phyloP scores from a whole-genome alignment of 2,329 filamentous ascomycete genomes.

The Trichoderma sp. region DNA sequence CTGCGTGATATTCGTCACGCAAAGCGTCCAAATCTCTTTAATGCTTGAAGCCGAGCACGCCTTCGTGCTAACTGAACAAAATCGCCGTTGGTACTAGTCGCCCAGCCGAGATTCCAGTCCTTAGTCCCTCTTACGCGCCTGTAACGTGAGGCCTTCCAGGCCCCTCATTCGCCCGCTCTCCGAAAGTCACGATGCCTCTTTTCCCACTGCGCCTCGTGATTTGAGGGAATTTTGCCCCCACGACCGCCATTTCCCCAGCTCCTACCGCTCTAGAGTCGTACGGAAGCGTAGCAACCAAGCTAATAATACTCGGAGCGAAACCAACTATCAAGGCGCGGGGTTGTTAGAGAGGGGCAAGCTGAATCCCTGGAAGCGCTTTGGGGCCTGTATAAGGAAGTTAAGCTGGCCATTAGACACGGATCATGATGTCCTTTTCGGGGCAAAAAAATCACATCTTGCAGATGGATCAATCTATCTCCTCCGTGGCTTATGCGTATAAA shows the following conservation, averaged over 20 bases:
- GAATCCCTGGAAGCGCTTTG: neutral
- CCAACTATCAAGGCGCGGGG: neutral
- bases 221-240: neutral
- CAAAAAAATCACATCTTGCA: constrained; percentile 4
- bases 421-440: neutral
- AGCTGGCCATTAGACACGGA: neutral
- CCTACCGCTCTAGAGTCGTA: neutral
- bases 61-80: neutral
- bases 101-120: neutral
- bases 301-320: neutral
- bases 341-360: neutral
- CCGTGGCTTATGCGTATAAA: neutral
- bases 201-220: neutral
- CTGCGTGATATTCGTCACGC: neutral
- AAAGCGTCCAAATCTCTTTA: neutral
- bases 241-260: neutral
- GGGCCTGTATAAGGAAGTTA: neutral
- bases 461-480: neutral
- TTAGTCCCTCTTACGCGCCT: neutral
- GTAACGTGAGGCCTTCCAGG: neutral
- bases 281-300: neutral
- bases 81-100: neutral
- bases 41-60: neutral
- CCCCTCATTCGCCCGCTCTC: neutral
- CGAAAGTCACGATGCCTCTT: neutral